Conservation (phyloP, 2,329 filamentous ascomycete genomes). For the Calonectria leucothoes region DNA sequence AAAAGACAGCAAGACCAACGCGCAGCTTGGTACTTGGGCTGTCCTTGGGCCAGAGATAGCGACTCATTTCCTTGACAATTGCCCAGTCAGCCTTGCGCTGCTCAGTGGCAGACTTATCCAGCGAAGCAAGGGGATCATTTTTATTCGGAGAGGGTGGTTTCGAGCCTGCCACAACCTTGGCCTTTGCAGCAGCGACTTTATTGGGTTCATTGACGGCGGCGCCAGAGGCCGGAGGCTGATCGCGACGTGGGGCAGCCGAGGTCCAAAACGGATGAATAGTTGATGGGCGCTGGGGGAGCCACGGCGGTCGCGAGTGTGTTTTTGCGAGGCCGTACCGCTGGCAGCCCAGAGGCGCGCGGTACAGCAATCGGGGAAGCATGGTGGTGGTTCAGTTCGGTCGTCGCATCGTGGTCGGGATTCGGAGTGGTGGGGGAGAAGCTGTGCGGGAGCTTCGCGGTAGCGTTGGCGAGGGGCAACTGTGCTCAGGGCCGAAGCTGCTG, state of each 20-base stretch:
- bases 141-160: conserved; percentile 34
- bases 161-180: conserved; percentile 30
- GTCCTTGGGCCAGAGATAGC: conserved; percentile 96
- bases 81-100: conserved; percentile 98
- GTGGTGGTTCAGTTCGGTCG: conserved; percentile 37
- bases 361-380: conserved; percentile 52
- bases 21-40: conserved; percentile 78
- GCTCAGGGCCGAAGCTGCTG: conserved; percentile 27
- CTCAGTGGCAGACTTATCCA: conserved; percentile 74
- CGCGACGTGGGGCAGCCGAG: conserved; percentile 43
- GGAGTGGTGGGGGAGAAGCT: conserved; percentile 39
- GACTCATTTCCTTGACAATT: conserved; percentile 97
- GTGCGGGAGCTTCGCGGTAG: conserved; percentile 13
- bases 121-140: conserved; percentile 47
- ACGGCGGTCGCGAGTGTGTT: conserved; percentile 41
- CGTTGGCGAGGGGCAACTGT: conserved; percentile 19
- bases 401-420: conserved; percentile 42
- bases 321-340: conserved; percentile 43
- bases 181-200: conserved; percentile 33
- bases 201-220: conserved; percentile 30
- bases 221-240: conserved; percentile 35
- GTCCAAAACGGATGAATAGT: conserved; percentile 47
- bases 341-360: conserved; percentile 47
- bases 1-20: conserved; percentile 83
- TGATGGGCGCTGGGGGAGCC: conserved; percentile 42